Base-by-base conservation (phyloP, 1,139 yeast species). In the Geotrichum reessii region DNA sequence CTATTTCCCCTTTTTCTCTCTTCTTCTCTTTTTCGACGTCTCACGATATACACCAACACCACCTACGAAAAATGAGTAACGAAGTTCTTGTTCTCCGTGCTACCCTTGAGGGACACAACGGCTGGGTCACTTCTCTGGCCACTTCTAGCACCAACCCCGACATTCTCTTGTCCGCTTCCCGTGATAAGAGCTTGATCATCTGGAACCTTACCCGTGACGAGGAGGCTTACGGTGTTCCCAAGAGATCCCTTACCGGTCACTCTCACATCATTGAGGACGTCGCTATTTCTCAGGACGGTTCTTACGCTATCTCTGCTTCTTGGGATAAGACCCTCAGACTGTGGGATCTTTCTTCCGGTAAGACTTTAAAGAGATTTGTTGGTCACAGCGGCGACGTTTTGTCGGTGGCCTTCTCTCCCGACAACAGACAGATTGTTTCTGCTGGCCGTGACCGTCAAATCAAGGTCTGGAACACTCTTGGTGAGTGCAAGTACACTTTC, bases 41-140 rank as follows among this genome's bases (percentile, higher is more conserved):
- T 37, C 24, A 24, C 53, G 40, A 37, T 21, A 22, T 24, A 44
- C 47, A 50, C 31, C 14, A 28, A n/a, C 47, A 37, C 53, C 27
- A 50, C 42, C 53, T 44, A 50, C 40, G 42, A 17, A 37, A 37
- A 50, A 67, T 67, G 71, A 69, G 70, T 64, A 69, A 70, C 70
- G 97, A 92, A 88, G 96, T 92, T 86, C 86, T 92, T 83, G 97
- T 91, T 79, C 89, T 93, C 80, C 91, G 97, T 86, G 98, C 97
- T 79, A 89, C 98, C 85, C 87, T 93, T 78, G 97, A 92, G 83
- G 97, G 89, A 50, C 58, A 57, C 57, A 53, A 61, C 52, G 60
- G 75, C 75, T 92, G 98, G 98, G 99, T 93, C 76, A 93, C 99
- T 70, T 86, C 97, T 78, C 85, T 93, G 75, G 96, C 98, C 81